Evolutionary conservation across 1,284 basidiomycete species (phyloP), one percentile per base, ranked within the genome.

Genomic region (Filobasidium uniguttulatum): DNA sequence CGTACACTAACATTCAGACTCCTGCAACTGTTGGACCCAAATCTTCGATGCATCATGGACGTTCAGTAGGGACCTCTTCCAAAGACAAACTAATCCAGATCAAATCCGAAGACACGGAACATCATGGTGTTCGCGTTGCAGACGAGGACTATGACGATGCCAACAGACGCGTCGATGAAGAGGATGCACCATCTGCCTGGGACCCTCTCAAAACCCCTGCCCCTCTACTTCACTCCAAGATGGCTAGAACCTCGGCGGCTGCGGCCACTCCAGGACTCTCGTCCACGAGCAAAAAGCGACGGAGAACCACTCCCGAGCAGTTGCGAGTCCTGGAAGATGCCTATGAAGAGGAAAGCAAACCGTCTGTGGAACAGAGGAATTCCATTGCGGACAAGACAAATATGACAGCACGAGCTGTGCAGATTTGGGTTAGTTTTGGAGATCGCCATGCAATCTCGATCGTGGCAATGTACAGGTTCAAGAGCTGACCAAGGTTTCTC

Each of bases 361-460:
- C 56, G 17, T 53, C 37, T 10, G 44, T 43, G 17, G 52, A 55
- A 33, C 54, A 57, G 36, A 46, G 56, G 15, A 33, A 43, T 31
- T 31, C 35, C 31, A 44, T 57, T 35, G 56, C 56, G 17, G 41
- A 48, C 20, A 30, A 49, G 52, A 53, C 55, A 29, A 48, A 50
- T 8, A 57, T 57, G 56, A 56, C 48, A 10, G 29, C 55, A 20
- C 37, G 55, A 30, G 55, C 53, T 15, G 53, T 57, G 17, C 56
- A 57, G 49, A 57, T 57, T 15, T 57, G 56, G 56, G 56, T 57
- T 36, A 36, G 56, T 45, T 5, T 23, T 10, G 29, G 19, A 28
- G 46, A 14, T 36, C 17, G 33, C 6, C 20, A 14, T 22, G 37
- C 37, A 9, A 19, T 5, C 2, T 14, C 44, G 30, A 15, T 3